Conservation (phyloP, 495 filamentous ascomycete genomes). For the Trichoderma virens region DNA sequence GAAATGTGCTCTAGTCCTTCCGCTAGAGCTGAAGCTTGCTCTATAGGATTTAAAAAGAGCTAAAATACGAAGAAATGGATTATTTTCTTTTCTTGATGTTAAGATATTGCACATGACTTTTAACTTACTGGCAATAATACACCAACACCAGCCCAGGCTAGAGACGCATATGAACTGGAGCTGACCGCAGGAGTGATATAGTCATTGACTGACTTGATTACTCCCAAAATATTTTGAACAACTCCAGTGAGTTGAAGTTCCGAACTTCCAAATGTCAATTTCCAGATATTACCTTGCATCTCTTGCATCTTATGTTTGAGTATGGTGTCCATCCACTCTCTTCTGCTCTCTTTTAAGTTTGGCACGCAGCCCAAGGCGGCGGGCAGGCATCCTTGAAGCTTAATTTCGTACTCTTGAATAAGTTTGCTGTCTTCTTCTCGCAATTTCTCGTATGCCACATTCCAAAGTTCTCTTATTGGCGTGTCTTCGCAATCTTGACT, state of each 20-base stretch:
- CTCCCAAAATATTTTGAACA: background rate
- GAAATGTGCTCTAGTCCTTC: background rate
- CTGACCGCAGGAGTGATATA: background rate
- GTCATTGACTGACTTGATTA: background rate
- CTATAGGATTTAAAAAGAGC: slow-evolving; percentile 1
- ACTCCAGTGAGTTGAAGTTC: background rate
- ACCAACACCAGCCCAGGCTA: background rate
- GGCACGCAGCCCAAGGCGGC: background rate
- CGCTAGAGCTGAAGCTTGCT: background rate
- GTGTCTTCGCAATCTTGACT: background rate
- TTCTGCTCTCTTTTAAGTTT: background rate
- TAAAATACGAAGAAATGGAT: background rate
- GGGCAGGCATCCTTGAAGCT: background rate
- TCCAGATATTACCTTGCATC: background rate
- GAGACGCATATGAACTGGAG: background rate
- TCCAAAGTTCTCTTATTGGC: background rate
- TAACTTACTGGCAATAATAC: background rate
- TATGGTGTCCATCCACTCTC: background rate
- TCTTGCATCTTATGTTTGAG: background rate
- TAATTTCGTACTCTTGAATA: background rate
- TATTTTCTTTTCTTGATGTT: background rate
- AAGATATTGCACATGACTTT: background rate
- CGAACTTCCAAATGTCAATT: background rate
- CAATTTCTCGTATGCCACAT: background rate
- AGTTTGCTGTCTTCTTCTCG: background rate